These are phyloP conservation scores for Chalciporus piperatoides DNA, from an alignment of 1,284 basidiomycete genomes.

Conservation along the genomic window DNA sequence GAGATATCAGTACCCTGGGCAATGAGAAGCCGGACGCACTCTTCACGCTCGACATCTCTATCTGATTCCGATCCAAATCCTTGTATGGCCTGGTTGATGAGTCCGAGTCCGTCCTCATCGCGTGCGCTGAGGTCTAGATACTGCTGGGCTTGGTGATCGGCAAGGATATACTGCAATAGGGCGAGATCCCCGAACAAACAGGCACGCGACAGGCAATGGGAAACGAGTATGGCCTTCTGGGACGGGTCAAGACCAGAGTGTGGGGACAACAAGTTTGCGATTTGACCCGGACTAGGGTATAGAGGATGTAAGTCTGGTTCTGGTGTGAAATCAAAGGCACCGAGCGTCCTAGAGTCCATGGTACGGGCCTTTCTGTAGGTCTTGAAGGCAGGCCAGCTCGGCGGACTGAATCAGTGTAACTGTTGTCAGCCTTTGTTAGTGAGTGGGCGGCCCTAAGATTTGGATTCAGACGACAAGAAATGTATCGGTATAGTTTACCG, in stretches of 20 bases:
- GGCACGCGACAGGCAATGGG: slow-evolving; percentile 68
- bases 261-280: slow-evolving; percentile 59
- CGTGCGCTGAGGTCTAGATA: slow-evolving; percentile 63
- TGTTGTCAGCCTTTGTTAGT: slow-evolving; percentile 7
- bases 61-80: slow-evolving; percentile 82
- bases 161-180: slow-evolving; percentile 67
- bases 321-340: slow-evolving; percentile 50
- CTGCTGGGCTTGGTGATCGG: slow-evolving; percentile 65
- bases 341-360: slow-evolving; percentile 16
- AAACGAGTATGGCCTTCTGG: slow-evolving; percentile 65
- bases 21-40: slow-evolving; percentile 79
- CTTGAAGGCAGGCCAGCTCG: slow-evolving; percentile 8
- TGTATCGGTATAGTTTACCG: background rate
- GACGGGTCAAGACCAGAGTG: slow-evolving; percentile 61
- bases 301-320: slow-evolving; percentile 75
- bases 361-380: slow-evolving; percentile 4
- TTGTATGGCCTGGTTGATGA: slow-evolving; percentile 77
- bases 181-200: slow-evolving; percentile 72
- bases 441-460: slow-evolving; percentile 12
- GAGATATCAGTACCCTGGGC: slow-evolving; percentile 73
- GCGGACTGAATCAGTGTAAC: slow-evolving; percentile 2
- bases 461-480: slow-evolving; percentile 22
- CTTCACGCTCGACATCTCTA: slow-evolving; percentile 81
- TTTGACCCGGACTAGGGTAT: slow-evolving; percentile 63
- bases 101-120: slow-evolving; percentile 81